These are phyloP conservation scores for Bidens hawaiensis DNA, from an alignment of 140 eudicot genomes.

Conservation along the genomic window DNA sequence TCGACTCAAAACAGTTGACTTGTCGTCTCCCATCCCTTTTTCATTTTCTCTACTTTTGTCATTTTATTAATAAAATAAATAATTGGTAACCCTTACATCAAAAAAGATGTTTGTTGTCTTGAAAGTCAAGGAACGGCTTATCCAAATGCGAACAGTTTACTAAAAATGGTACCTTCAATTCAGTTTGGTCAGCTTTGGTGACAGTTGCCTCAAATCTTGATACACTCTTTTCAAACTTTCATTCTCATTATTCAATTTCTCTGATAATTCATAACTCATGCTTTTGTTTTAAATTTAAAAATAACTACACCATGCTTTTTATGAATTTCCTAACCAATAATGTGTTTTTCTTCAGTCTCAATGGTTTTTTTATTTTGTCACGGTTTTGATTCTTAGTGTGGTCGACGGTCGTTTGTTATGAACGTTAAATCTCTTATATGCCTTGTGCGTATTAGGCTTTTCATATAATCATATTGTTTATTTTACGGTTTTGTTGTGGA, in stretches of 20 bases:
- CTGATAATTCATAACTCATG: neutral
- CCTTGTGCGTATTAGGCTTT: neutral
- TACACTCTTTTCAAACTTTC: neutral
- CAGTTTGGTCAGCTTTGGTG: neutral
- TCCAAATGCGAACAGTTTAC: neutral
- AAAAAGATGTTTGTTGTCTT: too few species aligned
- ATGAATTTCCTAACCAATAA: too few species aligned
- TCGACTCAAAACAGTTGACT: too few species aligned
- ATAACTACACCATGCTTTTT: too few species aligned
- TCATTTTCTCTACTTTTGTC: neutral
- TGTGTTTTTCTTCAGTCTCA: neutral
- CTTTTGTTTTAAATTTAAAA: neutral
- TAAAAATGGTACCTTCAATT: neutral
- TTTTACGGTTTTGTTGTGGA: neutral
- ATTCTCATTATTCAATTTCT: neutral
- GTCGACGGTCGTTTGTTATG: neutral
- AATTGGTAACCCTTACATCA: neutral
- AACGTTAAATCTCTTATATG: too few species aligned
- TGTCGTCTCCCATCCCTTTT: neutral
- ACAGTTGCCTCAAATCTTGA: neutral
- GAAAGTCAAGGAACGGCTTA: neutral
- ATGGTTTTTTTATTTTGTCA: neutral
- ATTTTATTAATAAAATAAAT: too few species aligned
- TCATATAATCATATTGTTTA: too few species aligned
- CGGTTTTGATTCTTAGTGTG: neutral